Evolutionary conservation across 495 filamentous ascomycete species (phyloP), one percentile per base, ranked within the genome.

Genomic region (Saxophila tyrrhenica): DNA sequence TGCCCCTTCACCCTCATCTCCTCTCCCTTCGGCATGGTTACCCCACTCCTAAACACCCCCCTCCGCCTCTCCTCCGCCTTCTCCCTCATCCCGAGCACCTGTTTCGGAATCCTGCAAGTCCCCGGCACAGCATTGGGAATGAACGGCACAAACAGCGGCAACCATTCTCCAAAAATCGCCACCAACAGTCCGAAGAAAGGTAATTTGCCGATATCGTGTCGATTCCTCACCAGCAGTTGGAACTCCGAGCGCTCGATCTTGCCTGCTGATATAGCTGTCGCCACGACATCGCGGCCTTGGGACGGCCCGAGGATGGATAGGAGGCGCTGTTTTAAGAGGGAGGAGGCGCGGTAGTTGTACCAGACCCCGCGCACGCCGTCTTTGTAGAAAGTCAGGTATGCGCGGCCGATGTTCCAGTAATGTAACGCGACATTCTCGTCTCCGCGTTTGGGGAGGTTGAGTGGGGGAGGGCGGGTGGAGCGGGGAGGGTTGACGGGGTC

Each of bases 341-440:
- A 69, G 17, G 77, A 73, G 23, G 65, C 52, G 42, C 69, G 64
- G 60, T 68, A 70, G 69, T 87, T 89, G 24, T 60, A 62, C 54
- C 70, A 73, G 51, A 95, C 80, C 51, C 82, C 78, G 59, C 76
- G 77, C 23, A 95, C 66, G 15, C 91, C 91, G 22, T 79, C 77
- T 66, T 94, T 94, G 79, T 95, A 97, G 77, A 97, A 97, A 25
- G 69, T 67, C 5, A 81, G 59, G 68, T 85, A 86, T 20, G 78
- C 72, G 51, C 78, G 78, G 44, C 81, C 83, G 3, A 72, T 63
- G 0, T 56, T 44, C 62, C 75, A 68, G 39, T 72, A 62, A 69
- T 84, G 72, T 0, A 57, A 55, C 59, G 79, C 61, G 25, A 64
- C 61, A 24, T 65, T 68, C 32, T 71, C 63, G 3, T 67, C 54